Evolutionary conservation across 768 basidiomycete genomes (phyloP), one percentile per base, ranked within the genome.

Genomic region (Tricholoma furcatifolium): DNA sequence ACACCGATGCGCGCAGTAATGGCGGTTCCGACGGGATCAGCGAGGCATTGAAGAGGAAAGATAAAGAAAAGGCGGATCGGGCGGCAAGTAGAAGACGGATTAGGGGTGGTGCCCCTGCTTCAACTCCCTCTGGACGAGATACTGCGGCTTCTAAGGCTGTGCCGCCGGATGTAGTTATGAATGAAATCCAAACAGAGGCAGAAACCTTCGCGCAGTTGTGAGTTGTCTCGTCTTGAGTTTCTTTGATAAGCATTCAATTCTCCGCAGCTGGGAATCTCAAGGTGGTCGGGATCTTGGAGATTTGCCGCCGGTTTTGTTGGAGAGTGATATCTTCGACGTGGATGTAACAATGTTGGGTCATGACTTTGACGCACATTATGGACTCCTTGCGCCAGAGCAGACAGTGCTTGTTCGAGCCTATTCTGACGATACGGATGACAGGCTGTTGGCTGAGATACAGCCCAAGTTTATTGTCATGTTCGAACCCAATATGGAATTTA

Each of bases 381-480:
- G 95, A 0, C 66, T 99, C 12, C 67, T 98, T 30, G 64, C 78
- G 3, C 84, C 90, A 0, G 85, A 88, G 60, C 82, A 97, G 60
- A 86, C 88, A 0, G 84, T 98, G 18, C 67, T 98, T 38, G 81
- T 99, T 27, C 82, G 95, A 3, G 81, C 91, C 1, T 99, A 93
- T 63, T 85, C 89, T 0, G 94, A 94, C 42, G 97, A 98, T 64
- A 83, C 88, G 2, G 97, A 99, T 60, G 97, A 99, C 66, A 80
- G 85, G 36, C 72, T 98, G 45, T 74, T 99, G 30, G 79, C 83
- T 38, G 96, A 99, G 65, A 75, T 98, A 7, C 77, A 87, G 54
- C 97, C 97, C 2, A 83, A 87, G 56, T 98, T 94, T 64, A 87
- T 99, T 47, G 84, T 98, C 43, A 92, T 98, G 88, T 93, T 88